These are phyloP conservation scores for Monilinia fructicola DNA, from an alignment of 2,329 filamentous ascomycete species.

Conservation along the genomic window DNA sequence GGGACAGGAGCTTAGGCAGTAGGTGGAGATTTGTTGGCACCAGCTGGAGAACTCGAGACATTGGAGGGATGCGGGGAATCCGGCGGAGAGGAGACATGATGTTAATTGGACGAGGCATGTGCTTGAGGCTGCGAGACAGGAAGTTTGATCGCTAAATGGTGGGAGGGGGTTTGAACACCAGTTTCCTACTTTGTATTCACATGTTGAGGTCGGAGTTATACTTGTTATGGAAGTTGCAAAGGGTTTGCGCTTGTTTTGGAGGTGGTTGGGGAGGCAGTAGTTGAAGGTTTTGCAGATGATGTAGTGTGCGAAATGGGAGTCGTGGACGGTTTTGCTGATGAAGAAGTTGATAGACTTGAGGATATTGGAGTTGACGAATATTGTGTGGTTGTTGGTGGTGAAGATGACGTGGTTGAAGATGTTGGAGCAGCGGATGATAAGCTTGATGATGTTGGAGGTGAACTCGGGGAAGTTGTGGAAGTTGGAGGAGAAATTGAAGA, in stretches of 20 bases:
- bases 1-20: constrained; percentile 46
- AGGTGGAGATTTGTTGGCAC: constrained; percentile 49
- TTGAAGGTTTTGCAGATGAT: constrained; percentile 23
- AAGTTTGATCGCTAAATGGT: constrained; percentile 46
- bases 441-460: constrained; percentile 14
- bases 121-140: constrained; percentile 46
- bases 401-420: background rate
- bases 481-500: constrained; percentile 7
- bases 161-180: constrained; percentile 55
- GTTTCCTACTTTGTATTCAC: constrained; percentile 55
- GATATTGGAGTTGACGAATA: background rate
- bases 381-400: background rate
- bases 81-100: constrained; percentile 53
- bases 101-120: constrained; percentile 48
- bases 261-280: constrained; percentile 27
- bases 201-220: constrained; percentile 45
- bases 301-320: constrained; percentile 28
- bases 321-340: constrained; percentile 22
- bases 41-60: constrained; percentile 54
- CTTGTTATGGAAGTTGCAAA: constrained; percentile 51
- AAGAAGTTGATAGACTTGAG: background rate
- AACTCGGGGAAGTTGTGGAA: constrained; percentile 17
- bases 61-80: constrained; percentile 50
- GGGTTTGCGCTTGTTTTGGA: constrained; percentile 30
- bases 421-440: constrained; percentile 2